Conservation (phyloP, 148 eudicot species). For the Rhododendron ferrugineum region DNA sequence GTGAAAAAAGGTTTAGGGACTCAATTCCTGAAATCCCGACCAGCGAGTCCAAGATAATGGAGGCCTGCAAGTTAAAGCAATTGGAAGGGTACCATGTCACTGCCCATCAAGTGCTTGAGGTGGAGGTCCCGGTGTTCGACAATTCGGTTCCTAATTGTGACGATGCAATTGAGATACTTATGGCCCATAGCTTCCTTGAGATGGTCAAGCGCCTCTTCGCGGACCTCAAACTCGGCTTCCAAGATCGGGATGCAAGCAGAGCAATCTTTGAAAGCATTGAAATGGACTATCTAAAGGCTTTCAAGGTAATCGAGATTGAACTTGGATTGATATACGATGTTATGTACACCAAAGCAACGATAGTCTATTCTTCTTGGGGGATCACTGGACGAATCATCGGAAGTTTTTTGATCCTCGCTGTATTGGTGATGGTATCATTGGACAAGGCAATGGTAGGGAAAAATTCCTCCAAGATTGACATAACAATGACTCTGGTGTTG, state of each 20-base stretch:
- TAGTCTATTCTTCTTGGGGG: neutral
- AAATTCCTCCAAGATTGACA: too few relatives aligned
- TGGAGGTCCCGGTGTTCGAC: neutral
- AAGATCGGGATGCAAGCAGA: constrained; percentile 21
- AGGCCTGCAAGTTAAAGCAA: neutral
- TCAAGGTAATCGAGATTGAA: neutral
- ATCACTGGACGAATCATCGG: constrained; percentile 8
- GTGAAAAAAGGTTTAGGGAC: neutral
- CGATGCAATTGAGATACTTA: neutral
- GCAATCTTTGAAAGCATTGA: constrained; percentile 5
- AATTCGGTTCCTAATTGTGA: neutral
- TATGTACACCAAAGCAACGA: too few relatives aligned
- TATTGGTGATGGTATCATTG: too few relatives aligned
- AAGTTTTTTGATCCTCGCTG: too few relatives aligned
- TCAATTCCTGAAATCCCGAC: neutral
- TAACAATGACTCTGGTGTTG: neutral
- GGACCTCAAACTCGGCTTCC: constrained; percentile 38
- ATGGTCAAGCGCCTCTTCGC: constrained; percentile 31
- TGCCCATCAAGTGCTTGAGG: neutral
- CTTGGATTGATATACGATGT: too few relatives aligned
- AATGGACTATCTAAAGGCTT: neutral
- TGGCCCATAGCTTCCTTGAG: neutral
- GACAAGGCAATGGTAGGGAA: too few relatives aligned
- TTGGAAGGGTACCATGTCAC: neutral
- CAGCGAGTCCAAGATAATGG: neutral